Conservation (phyloP, 73 alveolate genomes). For the Symbiodinium natans region DNA sequence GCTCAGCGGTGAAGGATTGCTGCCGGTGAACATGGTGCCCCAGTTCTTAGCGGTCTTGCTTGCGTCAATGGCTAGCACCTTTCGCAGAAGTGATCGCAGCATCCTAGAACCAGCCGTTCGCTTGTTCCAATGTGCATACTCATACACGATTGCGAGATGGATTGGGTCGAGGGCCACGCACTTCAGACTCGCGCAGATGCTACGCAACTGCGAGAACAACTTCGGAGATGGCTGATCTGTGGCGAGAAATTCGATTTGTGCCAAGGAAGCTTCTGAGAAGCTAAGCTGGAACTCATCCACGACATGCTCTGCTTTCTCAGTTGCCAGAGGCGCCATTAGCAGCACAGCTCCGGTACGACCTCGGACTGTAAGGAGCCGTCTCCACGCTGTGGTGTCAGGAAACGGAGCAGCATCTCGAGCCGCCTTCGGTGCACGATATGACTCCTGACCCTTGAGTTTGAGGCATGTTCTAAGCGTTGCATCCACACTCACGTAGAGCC, state of each 20-base stretch:
- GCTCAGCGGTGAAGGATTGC: background rate
- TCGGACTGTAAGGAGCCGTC: background rate
- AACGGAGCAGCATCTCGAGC: background rate
- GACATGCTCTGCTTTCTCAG: background rate
- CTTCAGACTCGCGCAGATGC: background rate
- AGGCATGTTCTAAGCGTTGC: background rate
- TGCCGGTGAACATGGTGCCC: background rate
- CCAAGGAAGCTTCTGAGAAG: background rate
- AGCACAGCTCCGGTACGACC: constrained; percentile 19
- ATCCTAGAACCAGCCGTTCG: constrained; percentile 7
- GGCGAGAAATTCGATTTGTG: background rate
- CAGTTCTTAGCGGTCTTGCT: background rate
- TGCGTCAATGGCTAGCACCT: background rate
- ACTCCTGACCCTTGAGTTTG: background rate
- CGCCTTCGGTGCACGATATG: background rate
- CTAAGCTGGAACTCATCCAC: background rate
- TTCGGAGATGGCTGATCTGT: constrained; percentile 14
- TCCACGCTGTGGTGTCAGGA: background rate
- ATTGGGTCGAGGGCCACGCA: constrained; percentile 22
- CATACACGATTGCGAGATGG: constrained; percentile 44
- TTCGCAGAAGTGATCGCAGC: background rate
- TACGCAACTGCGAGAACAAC: background rate
- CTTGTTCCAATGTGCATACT: constrained; percentile 35
- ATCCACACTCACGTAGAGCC: background rate
- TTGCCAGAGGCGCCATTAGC: background rate